Percentiles rank a stretch among this genome's conserved stretches.
Conservation (phyloP, 176 grass and related monocot genomes). For the Carex parvula region DNA sequence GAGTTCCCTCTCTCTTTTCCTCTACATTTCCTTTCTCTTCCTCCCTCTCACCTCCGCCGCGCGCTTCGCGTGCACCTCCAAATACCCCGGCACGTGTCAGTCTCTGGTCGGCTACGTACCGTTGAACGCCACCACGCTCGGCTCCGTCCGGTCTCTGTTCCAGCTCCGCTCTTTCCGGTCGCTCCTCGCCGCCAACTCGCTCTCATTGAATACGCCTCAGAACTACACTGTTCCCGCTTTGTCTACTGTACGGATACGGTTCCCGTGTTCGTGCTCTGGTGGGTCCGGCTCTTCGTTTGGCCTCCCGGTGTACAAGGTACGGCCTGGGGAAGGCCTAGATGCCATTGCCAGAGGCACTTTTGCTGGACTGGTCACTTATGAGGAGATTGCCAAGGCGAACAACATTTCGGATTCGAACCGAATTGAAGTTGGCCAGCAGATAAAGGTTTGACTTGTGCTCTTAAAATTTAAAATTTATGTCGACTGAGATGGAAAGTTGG, state of each 20-base stretch:
- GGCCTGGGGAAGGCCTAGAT: constrained; percentile 60
- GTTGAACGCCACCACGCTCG: constrained; percentile 61
- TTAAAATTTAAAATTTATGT: background rate
- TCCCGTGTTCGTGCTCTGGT: constrained; percentile 83
- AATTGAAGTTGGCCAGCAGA: constrained; percentile 52
- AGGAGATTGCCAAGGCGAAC: constrained; percentile 84
- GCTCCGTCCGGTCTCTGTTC: constrained; percentile 53
- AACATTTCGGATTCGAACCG: constrained; percentile 57
- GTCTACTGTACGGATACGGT: constrained; percentile 49
- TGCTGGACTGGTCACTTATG: constrained; percentile 56
- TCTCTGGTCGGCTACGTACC: constrained; percentile 66
- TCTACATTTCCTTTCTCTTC: constrained; percentile 10
- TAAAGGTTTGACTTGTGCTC: constrained; percentile 5
- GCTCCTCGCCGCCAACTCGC: constrained; percentile 62
- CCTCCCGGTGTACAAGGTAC: constrained; percentile 59
- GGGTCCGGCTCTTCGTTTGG: constrained; percentile 57
- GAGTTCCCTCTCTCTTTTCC: background rate
- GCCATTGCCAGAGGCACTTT: constrained; percentile 43
- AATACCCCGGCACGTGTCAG: constrained; percentile 50
- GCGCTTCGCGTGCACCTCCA: constrained; percentile 60
- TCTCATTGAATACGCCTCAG: constrained; percentile 43
- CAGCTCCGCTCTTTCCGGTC: constrained; percentile 78
- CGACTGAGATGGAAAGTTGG: background rate
- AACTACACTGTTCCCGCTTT: constrained; percentile 28
- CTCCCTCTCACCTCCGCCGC: constrained; percentile 10